Conservation (phyloP, 257 asterid species). For the Vinca minor region DNA sequence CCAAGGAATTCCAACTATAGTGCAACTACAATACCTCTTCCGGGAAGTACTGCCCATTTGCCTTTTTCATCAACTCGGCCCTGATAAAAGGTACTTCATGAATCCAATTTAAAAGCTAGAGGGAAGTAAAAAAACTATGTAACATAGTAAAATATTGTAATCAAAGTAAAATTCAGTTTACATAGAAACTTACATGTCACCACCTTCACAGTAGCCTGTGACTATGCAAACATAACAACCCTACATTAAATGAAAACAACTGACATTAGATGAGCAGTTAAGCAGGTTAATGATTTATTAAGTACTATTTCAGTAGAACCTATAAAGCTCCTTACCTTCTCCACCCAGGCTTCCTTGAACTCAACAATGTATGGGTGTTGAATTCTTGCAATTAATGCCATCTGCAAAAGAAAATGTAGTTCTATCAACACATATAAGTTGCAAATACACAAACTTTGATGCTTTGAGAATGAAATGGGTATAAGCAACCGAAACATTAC, state of each 20-base stretch:
- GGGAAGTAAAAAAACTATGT: no score
- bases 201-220: slow-evolving; percentile 98
- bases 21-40: slow-evolving; percentile 68
- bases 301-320: neutral
- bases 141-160: neutral
- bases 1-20: neutral
- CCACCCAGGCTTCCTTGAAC: slow-evolving; percentile 99
- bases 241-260: slow-evolving; percentile 26
- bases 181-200: slow-evolving; percentile 78
- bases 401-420: slow-evolving; percentile 33
- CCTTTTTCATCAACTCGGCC: slow-evolving; percentile 91
- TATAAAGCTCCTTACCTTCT: slow-evolving; percentile 54
- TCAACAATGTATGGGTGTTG: slow-evolving; percentile 90
- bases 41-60: slow-evolving; percentile 79
- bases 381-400: slow-evolving; percentile 90
- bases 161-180: neutral
- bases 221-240: slow-evolving; percentile 99
- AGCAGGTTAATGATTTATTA: neutral
- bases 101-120: neutral
- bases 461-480: neutral
- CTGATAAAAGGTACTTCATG: slow-evolving; percentile 30
- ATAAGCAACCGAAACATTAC: neutral
- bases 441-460: neutral
- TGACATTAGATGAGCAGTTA: neutral
- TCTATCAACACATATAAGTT: neutral